Evolutionary conservation across 192 early-diverging fungal genomes (phyloP).

Genomic region (Jimgerdemannia flammicorona): DNA sequence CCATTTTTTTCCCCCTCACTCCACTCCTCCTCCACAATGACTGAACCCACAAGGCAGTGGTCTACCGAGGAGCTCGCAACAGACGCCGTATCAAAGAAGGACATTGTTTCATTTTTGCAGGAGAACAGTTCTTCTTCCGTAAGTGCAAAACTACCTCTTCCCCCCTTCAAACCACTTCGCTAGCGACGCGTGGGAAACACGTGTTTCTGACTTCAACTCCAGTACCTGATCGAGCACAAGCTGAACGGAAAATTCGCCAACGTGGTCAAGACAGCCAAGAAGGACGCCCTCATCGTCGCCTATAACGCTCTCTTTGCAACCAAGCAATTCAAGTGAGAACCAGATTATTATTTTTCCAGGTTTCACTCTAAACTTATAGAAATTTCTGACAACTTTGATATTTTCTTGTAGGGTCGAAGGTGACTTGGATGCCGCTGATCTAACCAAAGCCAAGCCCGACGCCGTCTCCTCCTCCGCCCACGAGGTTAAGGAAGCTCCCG

Average conservation of each 20-base stretch:
- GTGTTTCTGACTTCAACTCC: not conserved
- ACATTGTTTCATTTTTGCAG: slow-evolving; percentile 62
- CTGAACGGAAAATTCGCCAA: slow-evolving; percentile 67
- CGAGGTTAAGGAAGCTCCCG: slow-evolving; percentile 22
- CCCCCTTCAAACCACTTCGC: not conserved
- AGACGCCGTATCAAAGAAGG: slow-evolving; percentile 70
- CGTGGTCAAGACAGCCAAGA: slow-evolving; percentile 68
- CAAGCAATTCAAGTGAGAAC: slow-evolving; percentile 45
- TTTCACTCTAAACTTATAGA: not conserved
- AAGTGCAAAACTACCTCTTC: slow-evolving; percentile 1
- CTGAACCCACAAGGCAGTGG: slow-evolving; percentile 47
- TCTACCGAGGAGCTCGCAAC: slow-evolving; percentile 55
- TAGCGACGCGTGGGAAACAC: not conserved
- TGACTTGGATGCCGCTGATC: slow-evolving; percentile 16
- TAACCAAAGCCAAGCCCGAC: slow-evolving; percentile 29
- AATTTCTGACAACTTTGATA: not conserved
- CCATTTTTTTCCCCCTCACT: not conserved
- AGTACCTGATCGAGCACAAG: slow-evolving; percentile 63
- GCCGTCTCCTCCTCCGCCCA: slow-evolving; percentile 24
- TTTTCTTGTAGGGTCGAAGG: slow-evolving; percentile 8
- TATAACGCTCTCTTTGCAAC: slow-evolving; percentile 62
- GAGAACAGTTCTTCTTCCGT: slow-evolving; percentile 51
- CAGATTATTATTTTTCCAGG: not conserved
- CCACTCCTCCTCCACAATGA: not conserved
- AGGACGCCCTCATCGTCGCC: slow-evolving; percentile 53